phyloP scores from a whole-genome alignment of 1,284 basidiomycete species.

The Papiliotrema fonsecae region DNA sequence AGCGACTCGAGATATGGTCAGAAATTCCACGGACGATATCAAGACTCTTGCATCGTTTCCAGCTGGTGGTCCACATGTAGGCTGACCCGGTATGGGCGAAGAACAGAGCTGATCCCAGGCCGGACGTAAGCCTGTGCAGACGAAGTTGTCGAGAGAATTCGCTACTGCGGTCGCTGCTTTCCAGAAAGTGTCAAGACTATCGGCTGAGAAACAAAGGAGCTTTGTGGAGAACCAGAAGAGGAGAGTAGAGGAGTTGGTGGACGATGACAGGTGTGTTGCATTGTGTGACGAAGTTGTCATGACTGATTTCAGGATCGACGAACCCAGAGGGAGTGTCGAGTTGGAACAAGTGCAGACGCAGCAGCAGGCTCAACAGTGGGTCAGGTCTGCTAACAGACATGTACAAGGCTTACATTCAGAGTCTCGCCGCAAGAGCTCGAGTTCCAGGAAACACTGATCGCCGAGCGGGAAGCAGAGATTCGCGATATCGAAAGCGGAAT shows the following conservation, averaged over 20 bases:
- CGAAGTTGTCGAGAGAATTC: conserved; percentile 90
- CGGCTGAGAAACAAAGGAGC: conserved; percentile 77
- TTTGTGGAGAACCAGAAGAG: conserved; percentile 63
- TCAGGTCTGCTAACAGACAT: conserved; percentile 1
- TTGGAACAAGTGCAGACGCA: conserved; percentile 42
- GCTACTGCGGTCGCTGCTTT: conserved; percentile 84
- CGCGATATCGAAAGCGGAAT: conserved; percentile 96
- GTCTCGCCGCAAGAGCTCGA: conserved; percentile 85
- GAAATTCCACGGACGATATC: conserved; percentile 85
- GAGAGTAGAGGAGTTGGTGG: conserved; percentile 34
- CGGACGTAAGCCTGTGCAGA: conserved; percentile 53
- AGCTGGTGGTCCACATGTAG: conserved; percentile 42
- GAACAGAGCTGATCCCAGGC: conserved; percentile 16
- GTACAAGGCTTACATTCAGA: conserved; percentile 43
- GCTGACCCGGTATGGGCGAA: neutral
- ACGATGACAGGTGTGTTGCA: conserved; percentile 26
- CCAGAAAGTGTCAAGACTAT: conserved; percentile 83
- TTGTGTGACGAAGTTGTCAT: too few relatives aligned
- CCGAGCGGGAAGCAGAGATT: conserved; percentile 91
- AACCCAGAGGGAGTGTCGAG: conserved; percentile 35
- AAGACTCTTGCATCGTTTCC: conserved; percentile 76
- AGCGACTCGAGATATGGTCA: conserved; percentile 87
- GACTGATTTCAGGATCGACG: conserved; percentile 24
- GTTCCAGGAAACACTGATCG: conserved; percentile 93
- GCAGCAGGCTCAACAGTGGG: conserved; percentile 31